Evolutionary conservation across 2,329 filamentous ascomycete genomes (phyloP).

Genomic region (Colletotrichum viniferum): DNA sequence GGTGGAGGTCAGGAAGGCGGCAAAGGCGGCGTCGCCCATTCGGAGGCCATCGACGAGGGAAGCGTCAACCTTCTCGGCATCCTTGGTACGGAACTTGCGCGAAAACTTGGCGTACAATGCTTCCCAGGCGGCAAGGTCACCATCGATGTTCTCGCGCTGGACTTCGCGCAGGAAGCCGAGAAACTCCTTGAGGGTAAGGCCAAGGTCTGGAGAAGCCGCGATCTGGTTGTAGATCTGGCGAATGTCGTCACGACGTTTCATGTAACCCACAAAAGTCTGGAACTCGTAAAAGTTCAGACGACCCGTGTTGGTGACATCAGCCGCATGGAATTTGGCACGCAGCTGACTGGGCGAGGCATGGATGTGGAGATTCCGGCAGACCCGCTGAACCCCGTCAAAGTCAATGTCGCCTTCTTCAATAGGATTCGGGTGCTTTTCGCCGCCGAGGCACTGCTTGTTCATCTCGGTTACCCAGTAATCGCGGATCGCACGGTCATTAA

Average conservation of each 20-base stretch:
- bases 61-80: slow-evolving; percentile 45
- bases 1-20: slow-evolving; percentile 76
- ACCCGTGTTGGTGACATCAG: slow-evolving; percentile 68
- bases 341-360: slow-evolving; percentile 81
- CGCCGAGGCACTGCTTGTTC: slow-evolving; percentile 62
- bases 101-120: slow-evolving; percentile 73
- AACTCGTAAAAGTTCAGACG: slow-evolving; percentile 82
- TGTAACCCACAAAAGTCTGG: slow-evolving; percentile 77
- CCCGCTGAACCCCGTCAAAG: slow-evolving; percentile 76
- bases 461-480: slow-evolving; percentile 89
- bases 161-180: slow-evolving; percentile 72
- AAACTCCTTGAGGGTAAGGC: slow-evolving; percentile 77
- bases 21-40: slow-evolving; percentile 81
- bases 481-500: slow-evolving; percentile 80
- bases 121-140: slow-evolving; percentile 71
- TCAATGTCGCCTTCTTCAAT: slow-evolving; percentile 74
- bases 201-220: slow-evolving; percentile 61
- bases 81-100: slow-evolving; percentile 58
- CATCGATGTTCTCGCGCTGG: slow-evolving; percentile 78
- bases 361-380: slow-evolving; percentile 91
- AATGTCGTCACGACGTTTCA: slow-evolving; percentile 86
- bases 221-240: slow-evolving; percentile 71
- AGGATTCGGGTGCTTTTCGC: slow-evolving; percentile 47
- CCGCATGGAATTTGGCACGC: slow-evolving; percentile 73
- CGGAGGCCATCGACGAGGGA: slow-evolving; percentile 35